Conservation (phyloP, 331 rosid species). For the Phaseolus coccineus region DNA sequence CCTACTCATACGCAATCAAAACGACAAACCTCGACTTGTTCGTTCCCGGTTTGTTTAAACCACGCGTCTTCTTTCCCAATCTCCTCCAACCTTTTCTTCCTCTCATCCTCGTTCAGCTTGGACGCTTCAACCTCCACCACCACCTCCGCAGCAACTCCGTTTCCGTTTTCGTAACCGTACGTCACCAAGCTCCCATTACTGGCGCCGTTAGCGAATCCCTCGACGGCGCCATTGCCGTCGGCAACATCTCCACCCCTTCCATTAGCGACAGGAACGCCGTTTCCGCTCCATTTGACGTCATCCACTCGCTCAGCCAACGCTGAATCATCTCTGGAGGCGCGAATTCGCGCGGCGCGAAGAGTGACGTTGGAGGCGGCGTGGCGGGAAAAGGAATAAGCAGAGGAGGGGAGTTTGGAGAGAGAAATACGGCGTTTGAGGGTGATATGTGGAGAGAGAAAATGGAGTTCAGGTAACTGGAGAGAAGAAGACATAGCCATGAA, state of each 20-base stretch:
- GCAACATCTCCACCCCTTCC: not conserved
- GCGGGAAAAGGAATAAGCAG: not conserved
- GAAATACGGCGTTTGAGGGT: constrained; percentile 21
- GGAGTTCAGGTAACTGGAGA: constrained; percentile 37
- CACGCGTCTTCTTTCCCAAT: constrained; percentile 51
- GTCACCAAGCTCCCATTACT: constrained; percentile 19
- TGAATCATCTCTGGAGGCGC: constrained; percentile 20
- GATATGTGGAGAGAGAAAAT: constrained; percentile 38
- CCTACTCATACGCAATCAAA: constrained; percentile 10
- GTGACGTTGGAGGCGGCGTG: not conserved
- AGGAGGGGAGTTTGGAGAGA: constrained; percentile 17
- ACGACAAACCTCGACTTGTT: constrained; percentile 42
- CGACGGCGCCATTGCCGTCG: constrained; percentile 20
- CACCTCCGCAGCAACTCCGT: constrained; percentile 14
- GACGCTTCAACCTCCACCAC: constrained; percentile 39
- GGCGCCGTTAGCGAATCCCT: constrained; percentile 20
- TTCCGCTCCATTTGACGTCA: constrained; percentile 37
- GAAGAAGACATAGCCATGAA: constrained; percentile 40
- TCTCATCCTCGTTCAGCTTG: constrained; percentile 34
- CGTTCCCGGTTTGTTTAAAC: constrained; percentile 38
- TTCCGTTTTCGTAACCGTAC: constrained; percentile 15
- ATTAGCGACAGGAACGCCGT: constrained; percentile 26
- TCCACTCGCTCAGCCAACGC: constrained; percentile 38
- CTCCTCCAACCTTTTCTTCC: constrained; percentile 49
- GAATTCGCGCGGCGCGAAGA: constrained; percentile 23